Base-by-base conservation (phyloP, 768 basidiomycete species). In the Macrocybe gigantea region DNA sequence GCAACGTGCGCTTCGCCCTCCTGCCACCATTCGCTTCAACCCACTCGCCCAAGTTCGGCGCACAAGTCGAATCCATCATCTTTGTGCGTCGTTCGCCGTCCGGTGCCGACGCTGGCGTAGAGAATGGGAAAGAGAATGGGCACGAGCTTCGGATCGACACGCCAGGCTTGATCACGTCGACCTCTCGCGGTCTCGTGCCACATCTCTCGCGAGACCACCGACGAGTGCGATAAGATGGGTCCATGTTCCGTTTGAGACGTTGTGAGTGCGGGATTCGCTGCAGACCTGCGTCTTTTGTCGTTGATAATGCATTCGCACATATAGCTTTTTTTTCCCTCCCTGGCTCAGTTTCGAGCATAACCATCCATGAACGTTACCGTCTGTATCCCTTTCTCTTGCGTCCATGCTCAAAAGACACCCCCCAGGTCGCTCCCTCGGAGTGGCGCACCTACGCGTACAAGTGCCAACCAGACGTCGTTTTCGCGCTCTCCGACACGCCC, bases 221-320 rank as follows among this genome's bases (percentile, higher is more conserved):
- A 77, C 77, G 1, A 54, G 64, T 7, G 72, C 79, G 1, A 74
- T 88, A 32, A 71, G 62, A 49, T 87, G 85, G 78, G 63, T 86
- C 0, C 75, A 85, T 50, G 66, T 90, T 0, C 80, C 88, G 0
- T 91, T 90, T 57, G 89, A 92, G 64, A 75, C 82, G 13, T 92
- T 91, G 89, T 91, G 64, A 77, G 83, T 74, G 22, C 7, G 13
- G 29, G 48, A 32, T 43, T 13, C 29, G 41, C 10, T 34, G 40
- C n/a, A 14, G 44, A 38, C 33, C 35, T 54, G 13, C 37, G 15
- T 15, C 15, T 15, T 15, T 10, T 47, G 47, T 43, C 32, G 44
- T 33, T 44, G 47, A 33, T 13, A 22, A 13, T 40, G 33, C 30
- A 45, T 38, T 49, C 13, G 34, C 41, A 35, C 43, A 50, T 54